Conservation (phyloP, 768 basidiomycete species). For the Lactarius trivialis region DNA sequence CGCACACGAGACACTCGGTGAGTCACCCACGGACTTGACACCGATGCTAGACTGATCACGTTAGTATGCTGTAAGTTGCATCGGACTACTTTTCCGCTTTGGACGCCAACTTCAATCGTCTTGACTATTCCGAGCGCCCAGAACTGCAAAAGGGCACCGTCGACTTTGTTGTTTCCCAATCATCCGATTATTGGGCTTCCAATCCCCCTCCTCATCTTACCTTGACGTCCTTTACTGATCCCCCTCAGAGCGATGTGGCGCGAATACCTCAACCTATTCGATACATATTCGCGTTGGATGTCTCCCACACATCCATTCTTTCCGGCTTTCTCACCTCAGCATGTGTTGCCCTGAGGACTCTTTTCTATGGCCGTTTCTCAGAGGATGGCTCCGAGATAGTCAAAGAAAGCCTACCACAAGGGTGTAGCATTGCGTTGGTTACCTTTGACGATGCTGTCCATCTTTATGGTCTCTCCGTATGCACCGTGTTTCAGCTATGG, state of each 20-base stretch:
- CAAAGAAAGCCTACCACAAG: conserved; percentile 45
- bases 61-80: conserved; percentile 43
- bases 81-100: conserved; percentile 81
- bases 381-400: conserved; percentile 36
- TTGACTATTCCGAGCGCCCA: conserved; percentile 75
- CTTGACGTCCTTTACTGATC: conserved; percentile 46
- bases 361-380: conserved; percentile 53
- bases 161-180: conserved; percentile 70
- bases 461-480: conserved; percentile 84
- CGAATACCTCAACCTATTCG: conserved; percentile 60
- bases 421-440: conserved; percentile 64
- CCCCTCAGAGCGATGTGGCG: conserved; percentile 36
- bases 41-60: not conserved
- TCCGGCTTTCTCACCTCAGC: conserved; percentile 66
- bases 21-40: conserved; percentile 24
- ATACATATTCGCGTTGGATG: conserved; percentile 84
- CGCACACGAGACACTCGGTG: conserved; percentile 76
- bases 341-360: conserved; percentile 53
- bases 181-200: conserved; percentile 76
- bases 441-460: conserved; percentile 78
- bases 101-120: conserved; percentile 65
- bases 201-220: conserved; percentile 51
- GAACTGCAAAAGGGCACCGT: conserved; percentile 89
- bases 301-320: conserved; percentile 58
- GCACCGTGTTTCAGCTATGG: conserved; percentile 27